A percentile compares a stretch with the other conserved stretches of the same genome.
Evolutionary conservation across 1,139 yeast genomes (phyloP).

Genomic region (Kodamaea ohmeri): DNA sequence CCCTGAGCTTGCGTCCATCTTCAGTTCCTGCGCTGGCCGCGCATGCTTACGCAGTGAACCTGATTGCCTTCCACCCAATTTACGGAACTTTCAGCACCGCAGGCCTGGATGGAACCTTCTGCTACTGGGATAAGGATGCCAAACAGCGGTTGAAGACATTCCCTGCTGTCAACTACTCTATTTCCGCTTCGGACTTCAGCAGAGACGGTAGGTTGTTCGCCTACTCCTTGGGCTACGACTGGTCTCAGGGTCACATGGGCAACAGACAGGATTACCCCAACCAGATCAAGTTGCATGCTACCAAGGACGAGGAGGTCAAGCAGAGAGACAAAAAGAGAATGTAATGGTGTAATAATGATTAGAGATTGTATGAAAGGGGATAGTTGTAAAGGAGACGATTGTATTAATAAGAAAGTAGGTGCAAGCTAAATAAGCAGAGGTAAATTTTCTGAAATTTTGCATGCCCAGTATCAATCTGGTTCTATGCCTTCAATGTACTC

Average conservation of each 20-base stretch:
- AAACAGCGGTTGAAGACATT: conserved; percentile 83
- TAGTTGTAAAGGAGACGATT: no score
- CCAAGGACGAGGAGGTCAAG: conserved; percentile 82
- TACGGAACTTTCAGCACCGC: conserved; percentile 93
- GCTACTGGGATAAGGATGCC: conserved; percentile 96
- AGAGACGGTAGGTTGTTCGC: conserved; percentile 83
- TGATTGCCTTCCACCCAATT: conserved; percentile 82
- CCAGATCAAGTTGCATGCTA: conserved; percentile 76
- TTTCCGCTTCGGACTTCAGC: conserved; percentile 79
- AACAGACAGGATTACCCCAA: conserved; percentile 76
- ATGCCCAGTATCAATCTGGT: no score
- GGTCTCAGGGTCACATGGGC: conserved; percentile 86
- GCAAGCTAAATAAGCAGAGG: no score
- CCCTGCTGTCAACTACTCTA: conserved; percentile 68
- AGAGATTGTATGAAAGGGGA: conserved; percentile 1
- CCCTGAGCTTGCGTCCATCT: conserved; percentile 32
- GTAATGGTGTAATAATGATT: not conserved
- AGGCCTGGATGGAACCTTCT: conserved; percentile 91
- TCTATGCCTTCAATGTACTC: no score
- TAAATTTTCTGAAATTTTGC: no score
- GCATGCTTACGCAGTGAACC: conserved; percentile 72
- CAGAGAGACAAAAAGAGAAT: conserved; percentile 54
- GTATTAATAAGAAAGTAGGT: no score
- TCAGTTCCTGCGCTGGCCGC: conserved; percentile 36
- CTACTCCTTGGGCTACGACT: conserved; percentile 89